Evolutionary conservation across 106 monocot species (phyloP).

Genomic region (Dioscorea zingiberensis): DNA sequence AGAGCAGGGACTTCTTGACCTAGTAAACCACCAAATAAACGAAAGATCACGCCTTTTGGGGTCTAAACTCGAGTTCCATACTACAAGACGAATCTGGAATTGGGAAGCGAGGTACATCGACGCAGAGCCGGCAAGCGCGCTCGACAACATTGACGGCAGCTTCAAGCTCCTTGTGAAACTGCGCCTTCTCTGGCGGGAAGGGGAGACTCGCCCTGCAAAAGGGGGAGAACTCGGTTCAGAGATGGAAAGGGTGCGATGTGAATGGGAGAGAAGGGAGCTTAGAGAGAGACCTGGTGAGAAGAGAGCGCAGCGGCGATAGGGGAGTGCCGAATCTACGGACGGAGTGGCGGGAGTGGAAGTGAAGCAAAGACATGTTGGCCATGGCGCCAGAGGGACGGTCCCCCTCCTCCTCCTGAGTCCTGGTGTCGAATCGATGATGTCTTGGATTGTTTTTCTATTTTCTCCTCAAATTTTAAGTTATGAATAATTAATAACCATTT

Average conservation of each 20-base stretch:
- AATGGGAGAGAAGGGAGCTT: not conserved
- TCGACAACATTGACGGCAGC: slow-evolving; percentile 59
- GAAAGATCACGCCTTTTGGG: not conserved
- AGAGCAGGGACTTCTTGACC: slow-evolving; percentile 66
- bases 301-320: not conserved
- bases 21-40: slow-evolving; percentile 8
- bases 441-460: too few species aligned
- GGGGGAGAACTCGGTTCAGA: not conserved
- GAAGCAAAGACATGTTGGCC: not conserved
- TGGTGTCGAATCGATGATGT: too few species aligned
- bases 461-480: too few species aligned
- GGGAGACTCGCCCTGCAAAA: slow-evolving; percentile 49
- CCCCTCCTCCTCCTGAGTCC: too few species aligned
- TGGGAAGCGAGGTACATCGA: slow-evolving; percentile 30
- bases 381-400: too few species aligned
- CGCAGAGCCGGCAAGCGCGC: slow-evolving; percentile 72
- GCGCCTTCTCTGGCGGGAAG: slow-evolving; percentile 54
- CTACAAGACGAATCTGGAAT: too few species aligned
- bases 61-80: too few species aligned
- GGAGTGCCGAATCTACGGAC: not conserved
- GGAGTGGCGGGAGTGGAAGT: not conserved
- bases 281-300: not conserved
- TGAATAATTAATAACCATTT: too few species aligned
- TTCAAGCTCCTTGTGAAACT: slow-evolving; percentile 44
- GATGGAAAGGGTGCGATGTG: not conserved